Evolutionary conservation across 192 early-diverging fungal species (phyloP).

Genomic region (Backusella westeae): DNA sequence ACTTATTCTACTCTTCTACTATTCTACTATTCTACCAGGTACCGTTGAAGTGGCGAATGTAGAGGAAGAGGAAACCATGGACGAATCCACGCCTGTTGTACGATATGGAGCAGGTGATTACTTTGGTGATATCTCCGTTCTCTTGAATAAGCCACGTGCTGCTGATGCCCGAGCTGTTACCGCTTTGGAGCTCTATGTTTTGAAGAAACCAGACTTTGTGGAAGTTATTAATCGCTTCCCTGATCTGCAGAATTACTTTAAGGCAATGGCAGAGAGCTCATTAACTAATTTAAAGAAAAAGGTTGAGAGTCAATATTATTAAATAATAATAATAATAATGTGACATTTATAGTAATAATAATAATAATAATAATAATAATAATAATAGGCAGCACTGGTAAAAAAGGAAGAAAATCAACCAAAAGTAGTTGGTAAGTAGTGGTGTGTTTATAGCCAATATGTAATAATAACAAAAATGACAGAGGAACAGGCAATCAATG

Average conservation of each 20-base stretch:
- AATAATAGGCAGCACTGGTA: not conserved
- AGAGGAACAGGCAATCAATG: not conserved
- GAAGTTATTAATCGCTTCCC: slow-evolving; percentile 35
- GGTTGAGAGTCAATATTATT: not conserved
- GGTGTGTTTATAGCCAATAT: not conserved
- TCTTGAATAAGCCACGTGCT: slow-evolving; percentile 47
- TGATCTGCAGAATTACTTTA: slow-evolving; percentile 10
- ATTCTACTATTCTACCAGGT: not conserved
- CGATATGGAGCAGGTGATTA: slow-evolving; percentile 42
- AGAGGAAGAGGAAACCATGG: not conserved
- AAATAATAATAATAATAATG: not conserved
- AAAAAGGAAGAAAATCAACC: slow-evolving; percentile 6
- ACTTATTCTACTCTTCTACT: not conserved
- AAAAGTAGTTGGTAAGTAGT: not conserved
- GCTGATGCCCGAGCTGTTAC: slow-evolving; percentile 47
- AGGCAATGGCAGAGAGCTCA: slow-evolving; percentile 15
- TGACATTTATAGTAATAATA: no score
- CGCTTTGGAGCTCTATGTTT: slow-evolving; percentile 44
- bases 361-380: no score
- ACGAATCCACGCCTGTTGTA: slow-evolving; percentile 21
- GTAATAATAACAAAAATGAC: not conserved
- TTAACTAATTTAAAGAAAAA: not conserved
- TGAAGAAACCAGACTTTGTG: slow-evolving; percentile 39
- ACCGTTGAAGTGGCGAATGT: slow-evolving; percentile 20
- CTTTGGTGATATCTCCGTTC: slow-evolving; percentile 50